Base-by-base conservation (phyloP, 352 stramenopile genomes). In the Phytophthora ramorum region DNA sequence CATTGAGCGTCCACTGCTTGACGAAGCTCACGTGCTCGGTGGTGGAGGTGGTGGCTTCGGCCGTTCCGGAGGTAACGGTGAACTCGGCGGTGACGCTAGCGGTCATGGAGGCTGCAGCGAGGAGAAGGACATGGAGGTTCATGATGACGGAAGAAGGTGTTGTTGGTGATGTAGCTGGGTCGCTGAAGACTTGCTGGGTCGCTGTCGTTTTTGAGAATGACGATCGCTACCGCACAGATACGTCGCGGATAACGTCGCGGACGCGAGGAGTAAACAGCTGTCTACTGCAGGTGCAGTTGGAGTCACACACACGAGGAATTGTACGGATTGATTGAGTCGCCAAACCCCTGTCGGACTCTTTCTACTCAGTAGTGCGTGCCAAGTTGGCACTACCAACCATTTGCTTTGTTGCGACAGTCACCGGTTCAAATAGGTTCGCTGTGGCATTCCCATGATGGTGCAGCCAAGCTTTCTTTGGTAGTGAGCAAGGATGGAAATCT, bases 1-100 rank as follows among this genome's bases (percentile, higher is more conserved):
- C 38, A 14, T 50, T 75, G 13, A 79, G 50, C 41, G 71, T 79
- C 63, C 67, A 79, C 26, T 76, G 71, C 20, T 73, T 72, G 17
- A 71, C 56, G 24, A 69, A 74, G 22, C n/a, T 65, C 16, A 69
- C 56, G 35, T 68, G 50, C 10, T 64, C 41, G 0, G 56, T 66
- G 47, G 37, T 70, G 28, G 71, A 74, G 16, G 43, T 65, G 30
- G 51, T 67, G 34, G 60, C 55, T 20, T 63, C 38, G 7, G 62
- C 69, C 9, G 58, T 58, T 30, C 20, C 63, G 1, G 71, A 51
- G 4, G 62, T 61, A 30, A 79, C 62, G n/a, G 62, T 68, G 55
- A 76, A 79, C 6, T 67, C 49, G 5, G 66, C 62, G 4, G 43
- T 40, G 50, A 49, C 20, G 8, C 17, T n/a, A 35, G 56, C 40